Evolutionary conservation across 257 asterid genomes (phyloP), one percentile per base, ranked within the genome.

Genomic region (Solanum dulcamara): DNA sequence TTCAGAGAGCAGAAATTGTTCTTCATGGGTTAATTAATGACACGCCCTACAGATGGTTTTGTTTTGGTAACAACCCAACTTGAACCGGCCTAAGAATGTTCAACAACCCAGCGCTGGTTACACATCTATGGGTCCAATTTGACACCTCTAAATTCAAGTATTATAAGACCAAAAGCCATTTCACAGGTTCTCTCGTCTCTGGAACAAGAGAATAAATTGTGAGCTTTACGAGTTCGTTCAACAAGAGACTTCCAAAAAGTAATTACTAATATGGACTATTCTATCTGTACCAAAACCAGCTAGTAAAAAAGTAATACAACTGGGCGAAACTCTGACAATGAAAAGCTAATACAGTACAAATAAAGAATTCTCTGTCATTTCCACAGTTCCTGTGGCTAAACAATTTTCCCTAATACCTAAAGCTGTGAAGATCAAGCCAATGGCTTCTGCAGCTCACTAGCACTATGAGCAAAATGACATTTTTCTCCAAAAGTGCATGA

Each of bases 401-500:
- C 71, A 28, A 26, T 4, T 22, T 28, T 64, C 37, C 13, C 71
- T 62, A 62, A 62, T 62, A 62, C 71, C 30, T 64, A 64, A 28
- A 26, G 38, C 32, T 26, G 40, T 20, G 24, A 75, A 11, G 37
- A 50, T 90, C 90, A 89, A 35, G 88, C 67, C 51, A 89, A 94
- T 1, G 92, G 75, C 87, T 90, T 90, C 37, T 97, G 92, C 59
- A 95, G 85, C 91, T 95, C 98, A 44, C 90, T 91, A 13, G 90
- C 93, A 71, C 98, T 98, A 22, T 96, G 99, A 6, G 99, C 99
- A 50, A 96, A 96, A 84, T 96, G 97, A 82, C 99, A 96, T 91
- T 94, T 88, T 24, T 94, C 98, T 35, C 96, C 99, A 42, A 94
- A 96, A 0, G 99, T 94, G 90, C 99, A 96, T 5, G 96, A 89